phyloP scores from a whole-genome alignment of 2,329 filamentous ascomycete genomes.

The Calonectria pseudoreteaudii region DNA sequence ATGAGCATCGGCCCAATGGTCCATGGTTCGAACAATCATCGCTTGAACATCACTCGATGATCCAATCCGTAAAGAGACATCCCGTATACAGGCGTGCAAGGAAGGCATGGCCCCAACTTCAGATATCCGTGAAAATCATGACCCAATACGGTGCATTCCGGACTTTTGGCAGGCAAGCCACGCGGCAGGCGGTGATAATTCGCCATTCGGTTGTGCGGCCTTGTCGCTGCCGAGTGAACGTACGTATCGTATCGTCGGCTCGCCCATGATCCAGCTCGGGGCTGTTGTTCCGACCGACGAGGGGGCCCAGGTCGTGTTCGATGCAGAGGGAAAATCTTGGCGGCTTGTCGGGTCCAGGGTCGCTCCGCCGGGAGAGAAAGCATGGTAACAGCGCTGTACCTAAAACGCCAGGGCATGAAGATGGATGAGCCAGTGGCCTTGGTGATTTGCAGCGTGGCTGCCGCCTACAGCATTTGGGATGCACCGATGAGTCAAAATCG shows the following conservation, averaged over 20 bases:
- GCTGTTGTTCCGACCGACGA: background rate
- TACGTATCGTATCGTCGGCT: too few species aligned
- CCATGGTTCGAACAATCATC: background rate
- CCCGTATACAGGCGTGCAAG: background rate
- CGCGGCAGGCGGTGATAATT: background rate
- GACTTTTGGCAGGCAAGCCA: background rate
- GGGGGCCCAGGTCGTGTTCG: background rate
- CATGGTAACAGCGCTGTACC: slow-evolving; percentile 1
- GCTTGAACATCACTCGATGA: background rate
- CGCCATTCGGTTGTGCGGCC: background rate
- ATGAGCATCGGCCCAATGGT: background rate
- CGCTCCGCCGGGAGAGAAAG: background rate
- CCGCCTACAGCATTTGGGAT: background rate
- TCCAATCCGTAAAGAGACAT: background rate
- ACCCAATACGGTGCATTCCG: background rate
- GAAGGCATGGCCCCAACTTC: background rate
- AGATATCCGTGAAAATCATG: background rate
- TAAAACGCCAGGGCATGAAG: background rate
- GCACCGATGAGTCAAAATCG: slow-evolving; percentile 11
- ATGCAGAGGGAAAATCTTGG: background rate
- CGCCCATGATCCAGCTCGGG: background rate
- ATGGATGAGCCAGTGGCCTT: slow-evolving; percentile 2
- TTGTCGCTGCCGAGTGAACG: background rate
- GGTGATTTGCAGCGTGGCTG: slow-evolving; percentile 12
- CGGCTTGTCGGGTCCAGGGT: background rate